A percentile compares a stretch with the other conserved stretches of the same genome.
Conservation (phyloP, 2,329 filamentous ascomycete genomes). For the Calonectria multiphialidica region DNA sequence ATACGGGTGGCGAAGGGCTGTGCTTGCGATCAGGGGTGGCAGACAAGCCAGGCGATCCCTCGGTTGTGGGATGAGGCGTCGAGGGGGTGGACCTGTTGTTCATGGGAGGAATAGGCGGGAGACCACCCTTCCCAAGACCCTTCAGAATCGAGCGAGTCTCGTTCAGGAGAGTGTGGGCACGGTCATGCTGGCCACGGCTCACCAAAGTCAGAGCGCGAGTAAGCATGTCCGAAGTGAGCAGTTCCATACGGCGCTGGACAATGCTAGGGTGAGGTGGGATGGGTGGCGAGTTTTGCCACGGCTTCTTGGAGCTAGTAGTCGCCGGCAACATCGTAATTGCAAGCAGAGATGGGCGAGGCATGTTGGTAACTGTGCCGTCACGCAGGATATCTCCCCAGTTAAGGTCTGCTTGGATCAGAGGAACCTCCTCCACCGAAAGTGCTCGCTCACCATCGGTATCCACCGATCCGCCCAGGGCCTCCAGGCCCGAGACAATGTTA, state of each 20-base stretch:
- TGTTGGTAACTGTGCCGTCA: conserved; percentile 86
- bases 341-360: conserved; percentile 88
- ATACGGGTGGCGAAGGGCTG: conserved; percentile 66
- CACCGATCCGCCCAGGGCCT: conserved; percentile 88
- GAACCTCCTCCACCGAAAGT: conserved; percentile 92
- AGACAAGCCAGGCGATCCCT: conserved; percentile 56
- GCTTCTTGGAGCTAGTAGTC: conserved; percentile 71
- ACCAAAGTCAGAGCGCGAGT: conserved; percentile 92
- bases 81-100: conserved; percentile 58
- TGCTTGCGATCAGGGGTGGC: conserved; percentile 67
- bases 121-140: conserved; percentile 92
- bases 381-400: conserved; percentile 93
- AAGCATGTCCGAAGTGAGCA: conserved; percentile 98
- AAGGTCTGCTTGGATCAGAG: conserved; percentile 93
- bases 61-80: conserved; percentile 60
- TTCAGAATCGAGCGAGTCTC: conserved; percentile 97
- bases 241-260: conserved; percentile 96
- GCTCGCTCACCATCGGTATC: conserved; percentile 88
- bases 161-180: conserved; percentile 89
- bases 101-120: conserved; percentile 86
- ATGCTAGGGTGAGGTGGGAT: conserved; percentile 96
- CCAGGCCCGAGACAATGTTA: conserved; percentile 93
- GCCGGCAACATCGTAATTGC: conserved; percentile 96
- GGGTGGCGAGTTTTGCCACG: conserved; percentile 76
- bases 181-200: conserved; percentile 90